Evolutionary conservation across 129 eudicot species (phyloP).

Genomic region (Escallonia herrerae): DNA sequence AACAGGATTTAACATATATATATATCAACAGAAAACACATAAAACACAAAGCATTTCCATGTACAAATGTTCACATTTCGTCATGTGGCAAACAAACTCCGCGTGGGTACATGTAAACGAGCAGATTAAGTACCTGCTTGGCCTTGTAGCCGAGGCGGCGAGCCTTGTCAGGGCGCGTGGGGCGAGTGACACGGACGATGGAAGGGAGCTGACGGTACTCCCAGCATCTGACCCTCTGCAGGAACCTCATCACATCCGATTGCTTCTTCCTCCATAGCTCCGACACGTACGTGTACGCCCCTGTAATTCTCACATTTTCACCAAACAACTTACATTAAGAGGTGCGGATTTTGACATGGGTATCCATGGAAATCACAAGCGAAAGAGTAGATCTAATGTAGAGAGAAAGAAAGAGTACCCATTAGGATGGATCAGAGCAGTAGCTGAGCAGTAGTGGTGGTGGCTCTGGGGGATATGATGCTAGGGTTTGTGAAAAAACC

Average conservation of each 20-base stretch:
- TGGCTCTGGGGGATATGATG: background rate
- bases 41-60: too few relatives aligned
- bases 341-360: too few relatives aligned
- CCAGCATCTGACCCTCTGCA: conserved; percentile 81
- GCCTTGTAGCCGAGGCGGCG: conserved; percentile 90
- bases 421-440: conserved; percentile 1
- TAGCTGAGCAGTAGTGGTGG: background rate
- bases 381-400: background rate
- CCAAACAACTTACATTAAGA: too few relatives aligned
- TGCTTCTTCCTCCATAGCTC: conserved; percentile 88
- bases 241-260: conserved; percentile 75
- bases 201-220: conserved; percentile 91
- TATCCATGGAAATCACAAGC: too few relatives aligned
- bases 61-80: too few relatives aligned
- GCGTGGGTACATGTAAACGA: too few relatives aligned
- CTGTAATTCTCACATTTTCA: conserved; percentile 9
- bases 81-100: too few relatives aligned
- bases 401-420: conserved; percentile 6
- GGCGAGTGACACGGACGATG: conserved; percentile 76
- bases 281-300: conserved; percentile 69
- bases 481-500: background rate
- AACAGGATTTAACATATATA: too few relatives aligned
- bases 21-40: too few relatives aligned
- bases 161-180: conserved; percentile 89
- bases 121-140: conserved; percentile 40